These are phyloP conservation scores for Phlegmacium glaucopus DNA, from an alignment of 768 basidiomycete genomes.

Conservation along the genomic window DNA sequence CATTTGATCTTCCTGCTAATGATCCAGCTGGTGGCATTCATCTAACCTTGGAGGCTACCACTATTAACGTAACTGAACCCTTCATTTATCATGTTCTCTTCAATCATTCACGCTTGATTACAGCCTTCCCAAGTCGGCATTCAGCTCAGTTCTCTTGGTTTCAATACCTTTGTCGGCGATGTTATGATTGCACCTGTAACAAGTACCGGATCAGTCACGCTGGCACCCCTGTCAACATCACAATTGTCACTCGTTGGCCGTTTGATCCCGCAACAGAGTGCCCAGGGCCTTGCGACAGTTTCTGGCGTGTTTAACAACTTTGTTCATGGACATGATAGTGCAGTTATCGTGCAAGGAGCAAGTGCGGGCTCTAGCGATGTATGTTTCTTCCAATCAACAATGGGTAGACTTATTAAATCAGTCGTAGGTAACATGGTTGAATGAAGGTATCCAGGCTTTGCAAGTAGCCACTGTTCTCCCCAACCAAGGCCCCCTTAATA, in stretches of 20 bases:
- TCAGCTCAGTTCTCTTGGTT: constrained; percentile 54
- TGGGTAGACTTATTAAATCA: neutral
- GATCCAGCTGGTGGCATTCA: constrained; percentile 72
- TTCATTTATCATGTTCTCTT: constrained; percentile 14
- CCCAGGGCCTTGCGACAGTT: constrained; percentile 51
- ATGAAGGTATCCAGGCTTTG: constrained; percentile 65
- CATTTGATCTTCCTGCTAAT: constrained; percentile 67
- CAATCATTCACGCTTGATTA: neutral
- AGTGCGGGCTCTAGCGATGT: constrained; percentile 58
- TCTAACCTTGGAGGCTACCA: constrained; percentile 57
- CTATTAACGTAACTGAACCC: constrained; percentile 44
- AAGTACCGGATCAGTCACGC: constrained; percentile 45
- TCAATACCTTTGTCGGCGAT: constrained; percentile 52
- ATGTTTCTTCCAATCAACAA: constrained; percentile 15
- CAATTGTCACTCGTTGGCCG: constrained; percentile 56
- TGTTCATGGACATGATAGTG: constrained; percentile 61
- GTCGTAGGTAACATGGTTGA: constrained; percentile 64
- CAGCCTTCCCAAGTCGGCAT: constrained; percentile 78
- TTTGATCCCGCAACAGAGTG: constrained; percentile 55
- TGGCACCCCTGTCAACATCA: constrained; percentile 52
- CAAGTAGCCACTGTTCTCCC: constrained; percentile 57
- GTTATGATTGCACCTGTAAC: constrained; percentile 58
- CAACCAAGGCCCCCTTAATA: constrained; percentile 53
- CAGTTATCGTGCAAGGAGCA: constrained; percentile 55
- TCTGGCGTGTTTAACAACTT: constrained; percentile 71